Evolutionary conservation across 2,329 filamentous ascomycete genomes (phyloP).

Genomic region (Botrytis tulipae): DNA sequence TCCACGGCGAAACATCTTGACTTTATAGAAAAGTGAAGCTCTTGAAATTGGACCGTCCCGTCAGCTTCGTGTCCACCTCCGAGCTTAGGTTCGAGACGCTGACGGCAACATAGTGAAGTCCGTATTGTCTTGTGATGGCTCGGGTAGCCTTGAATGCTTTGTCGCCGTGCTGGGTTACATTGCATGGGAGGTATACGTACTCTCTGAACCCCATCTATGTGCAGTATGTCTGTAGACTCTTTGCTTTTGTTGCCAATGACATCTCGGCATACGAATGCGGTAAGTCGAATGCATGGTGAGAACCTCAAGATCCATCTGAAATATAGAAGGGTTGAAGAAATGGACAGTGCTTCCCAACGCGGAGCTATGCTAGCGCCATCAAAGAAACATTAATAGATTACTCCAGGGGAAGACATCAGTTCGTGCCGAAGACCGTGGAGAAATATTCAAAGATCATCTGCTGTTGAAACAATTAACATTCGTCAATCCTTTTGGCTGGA

Average conservation of each 20-base stretch:
- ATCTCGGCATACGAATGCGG: not conserved
- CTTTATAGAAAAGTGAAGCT: slow-evolving; percentile 10
- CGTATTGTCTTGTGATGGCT: not conserved
- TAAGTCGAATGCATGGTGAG: not conserved
- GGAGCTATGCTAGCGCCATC: not conserved
- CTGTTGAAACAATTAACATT: not conserved
- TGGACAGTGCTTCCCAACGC: not conserved
- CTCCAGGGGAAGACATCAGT: not conserved
- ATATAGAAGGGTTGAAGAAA: not conserved
- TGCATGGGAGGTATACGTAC: not conserved
- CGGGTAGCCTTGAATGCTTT: not conserved
- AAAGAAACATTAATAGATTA: not conserved
- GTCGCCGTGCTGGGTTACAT: not conserved
- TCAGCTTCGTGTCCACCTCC: not conserved
- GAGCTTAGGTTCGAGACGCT: not conserved
- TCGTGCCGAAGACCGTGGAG: not conserved
- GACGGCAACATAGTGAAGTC: not conserved
- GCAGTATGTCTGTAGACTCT: not conserved
- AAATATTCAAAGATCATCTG: not conserved
- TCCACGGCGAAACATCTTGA: not conserved
- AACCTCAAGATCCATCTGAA: not conserved
- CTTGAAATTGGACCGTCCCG: not conserved
- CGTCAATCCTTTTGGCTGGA: not conserved
- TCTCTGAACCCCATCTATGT: not conserved
- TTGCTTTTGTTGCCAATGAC: not conserved